Evolutionary conservation across 1,139 yeast species (phyloP).

Genomic region (Hanseniaspora sp.): DNA sequence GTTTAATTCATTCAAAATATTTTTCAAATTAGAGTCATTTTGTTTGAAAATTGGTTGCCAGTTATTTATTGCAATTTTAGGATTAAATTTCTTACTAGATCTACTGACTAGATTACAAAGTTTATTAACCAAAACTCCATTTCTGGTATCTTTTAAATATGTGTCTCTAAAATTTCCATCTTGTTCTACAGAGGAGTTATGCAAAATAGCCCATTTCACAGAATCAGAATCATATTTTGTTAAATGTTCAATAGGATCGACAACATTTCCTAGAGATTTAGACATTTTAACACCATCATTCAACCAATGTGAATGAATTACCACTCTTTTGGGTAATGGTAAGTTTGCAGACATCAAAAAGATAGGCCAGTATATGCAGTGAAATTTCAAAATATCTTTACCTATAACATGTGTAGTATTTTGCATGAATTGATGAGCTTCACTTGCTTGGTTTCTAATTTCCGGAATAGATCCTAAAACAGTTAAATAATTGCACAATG

Average conservation of each 20-base stretch:
- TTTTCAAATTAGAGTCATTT: background rate
- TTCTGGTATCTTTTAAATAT: constrained; percentile 44
- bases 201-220: constrained; percentile 63
- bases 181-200: constrained; percentile 58
- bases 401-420: constrained; percentile 65
- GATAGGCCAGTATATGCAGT: constrained; percentile 91
- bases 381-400: constrained; percentile 80
- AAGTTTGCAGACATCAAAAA: constrained; percentile 73
- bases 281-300: constrained; percentile 88
- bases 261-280: constrained; percentile 88
- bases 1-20: background rate
- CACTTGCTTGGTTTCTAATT: constrained; percentile 16
- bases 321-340: constrained; percentile 56
- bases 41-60: constrained; percentile 17
- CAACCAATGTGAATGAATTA: constrained; percentile 93
- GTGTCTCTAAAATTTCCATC: constrained; percentile 72
- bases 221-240: constrained; percentile 61
- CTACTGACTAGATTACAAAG: constrained; percentile 71
- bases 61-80: constrained; percentile 35
- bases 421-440: constrained; percentile 31
- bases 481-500: constrained; percentile 73
- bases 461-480: constrained; percentile 51
- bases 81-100: constrained; percentile 54
- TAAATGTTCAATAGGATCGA: constrained; percentile 64
- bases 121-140: constrained; percentile 60